A percentile compares a stretch with the other conserved stretches of the same genome.
phyloP scores from a whole-genome alignment of 352 stramenopile genomes.

The Phytophthora colocasiae region DNA sequence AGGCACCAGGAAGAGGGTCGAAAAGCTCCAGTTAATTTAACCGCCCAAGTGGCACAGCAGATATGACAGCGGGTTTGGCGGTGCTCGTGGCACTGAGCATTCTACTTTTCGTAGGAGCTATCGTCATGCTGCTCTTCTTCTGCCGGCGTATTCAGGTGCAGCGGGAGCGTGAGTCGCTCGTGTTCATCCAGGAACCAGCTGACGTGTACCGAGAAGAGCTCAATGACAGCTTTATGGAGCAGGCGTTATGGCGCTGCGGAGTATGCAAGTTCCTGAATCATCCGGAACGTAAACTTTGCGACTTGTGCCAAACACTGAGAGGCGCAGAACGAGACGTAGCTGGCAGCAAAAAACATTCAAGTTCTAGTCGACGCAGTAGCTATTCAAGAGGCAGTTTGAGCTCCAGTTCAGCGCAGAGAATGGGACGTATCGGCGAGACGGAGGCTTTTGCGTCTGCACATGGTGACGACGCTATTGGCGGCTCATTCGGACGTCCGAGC shows the following conservation, averaged over 20 bases:
- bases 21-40: too few relatives aligned
- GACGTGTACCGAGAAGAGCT: constrained; percentile 86
- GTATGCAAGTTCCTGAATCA: constrained; percentile 93
- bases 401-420: constrained; percentile 36
- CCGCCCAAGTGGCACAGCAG: neutral
- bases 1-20: neutral
- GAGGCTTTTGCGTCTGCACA: constrained; percentile 52
- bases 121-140: constrained; percentile 58
- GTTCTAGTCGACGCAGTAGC: constrained; percentile 28
- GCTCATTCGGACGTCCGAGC: constrained; percentile 39
- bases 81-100: constrained; percentile 53
- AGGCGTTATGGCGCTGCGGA: constrained; percentile 85
- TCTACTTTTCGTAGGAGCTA: constrained; percentile 48
- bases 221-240: constrained; percentile 85
- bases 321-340: constrained; percentile 60
- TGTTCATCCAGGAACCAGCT: constrained; percentile 63
- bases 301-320: constrained; percentile 82
- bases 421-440: constrained; percentile 53
- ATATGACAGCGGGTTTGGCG: constrained; percentile 44
- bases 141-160: constrained; percentile 45
- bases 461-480: constrained; percentile 42
- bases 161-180: constrained; percentile 45
- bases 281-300: constrained; percentile 80
- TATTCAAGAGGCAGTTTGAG: constrained; percentile 34
- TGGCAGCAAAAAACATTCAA: constrained; percentile 41